Evolutionary conservation across 306 rosid genomes (phyloP).

Genomic region (Alnus rubra): DNA sequence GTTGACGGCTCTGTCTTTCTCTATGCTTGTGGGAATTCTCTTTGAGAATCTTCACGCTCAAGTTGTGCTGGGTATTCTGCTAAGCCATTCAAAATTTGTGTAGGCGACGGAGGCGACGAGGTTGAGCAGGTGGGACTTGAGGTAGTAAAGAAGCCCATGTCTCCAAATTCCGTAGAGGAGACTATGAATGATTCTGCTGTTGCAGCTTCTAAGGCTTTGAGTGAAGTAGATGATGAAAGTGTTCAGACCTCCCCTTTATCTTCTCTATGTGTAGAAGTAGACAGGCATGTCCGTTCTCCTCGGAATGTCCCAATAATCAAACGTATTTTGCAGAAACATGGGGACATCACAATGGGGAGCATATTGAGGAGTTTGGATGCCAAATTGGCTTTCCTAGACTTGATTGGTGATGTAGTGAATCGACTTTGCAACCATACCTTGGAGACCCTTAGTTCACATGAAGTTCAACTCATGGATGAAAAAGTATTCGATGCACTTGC

Average conservation of each 20-base stretch:
- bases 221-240: background rate
- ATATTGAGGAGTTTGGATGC: background rate
- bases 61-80: background rate
- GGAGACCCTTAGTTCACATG: background rate
- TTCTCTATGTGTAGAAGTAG: background rate
- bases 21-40: background rate
- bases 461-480: background rate
- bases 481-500: background rate
- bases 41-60: background rate
- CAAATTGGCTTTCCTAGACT: background rate
- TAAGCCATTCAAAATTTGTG: background rate
- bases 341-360: background rate
- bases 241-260: background rate
- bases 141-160: background rate
- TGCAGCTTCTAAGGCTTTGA: background rate
- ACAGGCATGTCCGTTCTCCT: background rate
- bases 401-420: background rate
- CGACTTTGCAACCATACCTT: background rate
- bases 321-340: background rate
- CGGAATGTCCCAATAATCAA: background rate
- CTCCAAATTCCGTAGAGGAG: background rate
- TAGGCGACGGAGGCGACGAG: background rate
- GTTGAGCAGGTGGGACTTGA: background rate
- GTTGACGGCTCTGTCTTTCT: background rate
- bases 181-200: background rate